Evolutionary conservation across 805 yeast species (phyloP).

Genomic region (Pichia eremophila): DNA sequence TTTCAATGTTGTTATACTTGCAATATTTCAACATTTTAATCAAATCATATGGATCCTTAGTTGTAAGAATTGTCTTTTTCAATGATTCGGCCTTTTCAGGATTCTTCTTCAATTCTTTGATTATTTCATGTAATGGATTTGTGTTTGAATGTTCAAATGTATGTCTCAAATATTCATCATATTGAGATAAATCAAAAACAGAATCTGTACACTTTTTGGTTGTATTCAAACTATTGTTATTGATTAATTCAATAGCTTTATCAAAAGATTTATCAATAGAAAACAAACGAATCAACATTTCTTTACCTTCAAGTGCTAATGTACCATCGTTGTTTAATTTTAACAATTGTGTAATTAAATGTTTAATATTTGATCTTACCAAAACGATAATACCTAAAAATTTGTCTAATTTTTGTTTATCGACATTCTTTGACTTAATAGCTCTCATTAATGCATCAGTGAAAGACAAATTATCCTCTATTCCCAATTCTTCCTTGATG

Average conservation of each 20-base stretch:
- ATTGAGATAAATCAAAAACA: neutral
- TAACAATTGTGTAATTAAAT: constrained; percentile 47
- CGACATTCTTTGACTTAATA: constrained; percentile 11
- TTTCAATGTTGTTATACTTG: constrained; percentile 4
- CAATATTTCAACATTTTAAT: constrained; percentile 8
- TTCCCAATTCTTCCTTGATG: constrained; percentile 5
- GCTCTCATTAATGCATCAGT: constrained; percentile 16
- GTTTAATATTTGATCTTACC: constrained; percentile 34
- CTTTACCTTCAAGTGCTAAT: constrained; percentile 63
- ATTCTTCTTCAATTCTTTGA: constrained; percentile 2
- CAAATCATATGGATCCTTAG: constrained; percentile 14
- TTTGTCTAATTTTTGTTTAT: constrained; percentile 12
- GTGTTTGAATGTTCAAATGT: neutral
- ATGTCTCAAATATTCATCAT: neutral
- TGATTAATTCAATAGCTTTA: constrained; percentile 36
- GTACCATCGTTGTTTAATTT: constrained; percentile 45
- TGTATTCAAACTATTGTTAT: constrained; percentile 5
- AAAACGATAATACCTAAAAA: constrained; percentile 33
- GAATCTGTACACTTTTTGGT: neutral
- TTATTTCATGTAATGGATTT: neutral
- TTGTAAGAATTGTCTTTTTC: constrained; percentile 1
- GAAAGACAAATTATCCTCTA: constrained; percentile 11
- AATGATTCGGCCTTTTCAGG: constrained; percentile 5
- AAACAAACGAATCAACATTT: constrained; percentile 57
- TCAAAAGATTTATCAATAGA: constrained; percentile 62